Evolutionary conservation across 495 filamentous ascomycete genomes (phyloP).

Genomic region (Annulohypoxylon maeteangense): DNA sequence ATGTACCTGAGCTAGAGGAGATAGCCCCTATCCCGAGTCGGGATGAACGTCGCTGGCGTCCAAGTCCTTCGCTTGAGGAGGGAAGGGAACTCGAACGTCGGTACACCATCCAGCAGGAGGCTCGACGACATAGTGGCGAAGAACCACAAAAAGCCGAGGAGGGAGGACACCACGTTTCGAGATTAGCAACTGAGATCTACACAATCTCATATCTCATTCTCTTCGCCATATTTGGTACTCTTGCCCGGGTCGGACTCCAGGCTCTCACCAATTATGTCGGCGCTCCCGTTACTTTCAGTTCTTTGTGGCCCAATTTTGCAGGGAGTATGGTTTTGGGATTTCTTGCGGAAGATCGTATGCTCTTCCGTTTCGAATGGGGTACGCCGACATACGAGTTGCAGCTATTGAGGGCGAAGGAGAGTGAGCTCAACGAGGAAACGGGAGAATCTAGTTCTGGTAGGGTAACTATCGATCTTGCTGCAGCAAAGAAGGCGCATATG

Average conservation of each 20-base stretch:
- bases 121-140: constrained; percentile 6
- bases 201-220: constrained; percentile 83
- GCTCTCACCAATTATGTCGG: constrained; percentile 84
- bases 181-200: constrained; percentile 75
- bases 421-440: constrained; percentile 47
- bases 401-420: constrained; percentile 46
- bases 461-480: constrained; percentile 46
- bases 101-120: constrained; percentile 18
- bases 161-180: constrained; percentile 53
- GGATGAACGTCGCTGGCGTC: constrained; percentile 49
- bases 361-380: constrained; percentile 78
- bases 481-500: constrained; percentile 63
- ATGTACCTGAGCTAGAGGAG: constrained; percentile 59
- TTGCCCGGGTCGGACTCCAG: constrained; percentile 84
- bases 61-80: constrained; percentile 42
- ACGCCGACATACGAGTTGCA: constrained; percentile 48
- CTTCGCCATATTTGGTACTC: constrained; percentile 88
- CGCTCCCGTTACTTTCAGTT: constrained; percentile 75
- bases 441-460: constrained; percentile 30
- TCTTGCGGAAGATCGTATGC: constrained; percentile 77
- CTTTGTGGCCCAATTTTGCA: constrained; percentile 92
- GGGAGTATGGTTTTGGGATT: constrained; percentile 89
- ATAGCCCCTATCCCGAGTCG: constrained; percentile 59
- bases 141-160: constrained; percentile 26
- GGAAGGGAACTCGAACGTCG: constrained; percentile 34